Evolutionary conservation across 169 alveolate genomes (phyloP), one percentile per base, ranked within the genome.

Genomic region (Cryptosporidium bovis): DNA sequence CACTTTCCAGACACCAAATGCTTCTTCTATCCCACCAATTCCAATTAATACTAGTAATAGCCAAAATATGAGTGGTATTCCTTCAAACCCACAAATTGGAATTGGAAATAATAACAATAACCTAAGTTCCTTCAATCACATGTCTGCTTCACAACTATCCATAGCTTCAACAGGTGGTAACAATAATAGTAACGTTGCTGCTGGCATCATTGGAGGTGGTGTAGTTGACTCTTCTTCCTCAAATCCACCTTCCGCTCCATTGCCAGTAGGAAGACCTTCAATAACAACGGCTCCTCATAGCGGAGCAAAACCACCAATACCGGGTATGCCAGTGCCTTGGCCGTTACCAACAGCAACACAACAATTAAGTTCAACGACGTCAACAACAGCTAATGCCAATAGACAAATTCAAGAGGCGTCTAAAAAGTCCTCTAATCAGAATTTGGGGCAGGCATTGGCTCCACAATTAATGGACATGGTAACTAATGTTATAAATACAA

Each of bases 291-390:
- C 96, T 27, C 96, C 96, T 5, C 93, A 92, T 2, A 95, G 95
- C 6, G 96, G 93, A 5, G 96, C 96, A 4, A 82, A 92, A 29
- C 93, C 95, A 6, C 91, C 94, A 85, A 83, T 92, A 48, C 96
- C 96, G 2, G 96, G 96, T 31, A 94, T 94, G 96, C 96, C 96
- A 5, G 94, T 94, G 40, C 96, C 96, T 16, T 94, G 96, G 96
- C 96, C 96, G 34, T 71, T 93, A n/a, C 96, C 96, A 50, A 94
- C 96, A 24, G 94, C 96, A 13, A 93, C 96, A 0, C 96, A 94
- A 82, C 96, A 94, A 65, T 90, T 90, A 85, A 71, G 53, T 34
- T 82, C 91, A 7, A 65, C 56, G 31, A 90, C 93, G 40, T 51
- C 91, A 20, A 89, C 91, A 62, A 91, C 94, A 29, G 92, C 90